These are phyloP conservation scores for Phaeoacremonium minimum DNA, from an alignment of 2,329 filamentous ascomycete genomes.

Conservation along the genomic window DNA sequence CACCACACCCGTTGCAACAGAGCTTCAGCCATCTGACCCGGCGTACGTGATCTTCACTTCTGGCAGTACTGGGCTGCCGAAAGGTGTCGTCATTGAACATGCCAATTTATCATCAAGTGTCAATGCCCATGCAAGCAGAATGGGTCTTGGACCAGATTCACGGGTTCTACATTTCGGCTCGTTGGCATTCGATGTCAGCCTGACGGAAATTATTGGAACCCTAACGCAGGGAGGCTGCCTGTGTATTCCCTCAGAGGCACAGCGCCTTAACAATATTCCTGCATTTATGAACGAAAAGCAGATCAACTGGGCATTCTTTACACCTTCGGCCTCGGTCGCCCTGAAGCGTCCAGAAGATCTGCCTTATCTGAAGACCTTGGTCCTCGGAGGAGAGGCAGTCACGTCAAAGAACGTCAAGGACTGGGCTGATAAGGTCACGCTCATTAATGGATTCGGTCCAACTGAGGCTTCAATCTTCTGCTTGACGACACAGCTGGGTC, in stretches of 20 bases:
- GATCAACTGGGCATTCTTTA: constrained; percentile 43
- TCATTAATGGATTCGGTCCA: constrained; percentile 46
- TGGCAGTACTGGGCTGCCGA: constrained; percentile 41
- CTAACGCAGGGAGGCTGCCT: constrained; percentile 28
- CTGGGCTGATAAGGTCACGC: constrained; percentile 38
- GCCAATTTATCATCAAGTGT: too few relatives aligned
- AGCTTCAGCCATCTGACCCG: neutral
- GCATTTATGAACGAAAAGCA: constrained; percentile 3
- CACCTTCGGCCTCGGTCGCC: constrained; percentile 37
- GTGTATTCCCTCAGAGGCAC: constrained; percentile 27
- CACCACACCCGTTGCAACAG: too few relatives aligned
- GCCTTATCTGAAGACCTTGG: constrained; percentile 5
- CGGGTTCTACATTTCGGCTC: constrained; percentile 10
- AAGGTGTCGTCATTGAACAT: constrained; percentile 32
- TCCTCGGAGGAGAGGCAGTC: constrained; percentile 44
- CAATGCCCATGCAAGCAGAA: too few relatives aligned
- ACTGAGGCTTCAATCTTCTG: constrained; percentile 34
- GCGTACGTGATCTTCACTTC: constrained; percentile 41
- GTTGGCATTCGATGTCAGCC: constrained; percentile 29
- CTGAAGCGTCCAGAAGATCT: constrained; percentile 27
- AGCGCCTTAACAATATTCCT: constrained; percentile 24
- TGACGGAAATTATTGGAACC: constrained; percentile 29
- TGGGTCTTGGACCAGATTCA: constrained; percentile 14
- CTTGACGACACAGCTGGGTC: neutral
- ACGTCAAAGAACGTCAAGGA: constrained; percentile 41